phyloP scores from a whole-genome alignment of 2,329 filamentous ascomycete species.

The Cladosporium sp. region DNA sequence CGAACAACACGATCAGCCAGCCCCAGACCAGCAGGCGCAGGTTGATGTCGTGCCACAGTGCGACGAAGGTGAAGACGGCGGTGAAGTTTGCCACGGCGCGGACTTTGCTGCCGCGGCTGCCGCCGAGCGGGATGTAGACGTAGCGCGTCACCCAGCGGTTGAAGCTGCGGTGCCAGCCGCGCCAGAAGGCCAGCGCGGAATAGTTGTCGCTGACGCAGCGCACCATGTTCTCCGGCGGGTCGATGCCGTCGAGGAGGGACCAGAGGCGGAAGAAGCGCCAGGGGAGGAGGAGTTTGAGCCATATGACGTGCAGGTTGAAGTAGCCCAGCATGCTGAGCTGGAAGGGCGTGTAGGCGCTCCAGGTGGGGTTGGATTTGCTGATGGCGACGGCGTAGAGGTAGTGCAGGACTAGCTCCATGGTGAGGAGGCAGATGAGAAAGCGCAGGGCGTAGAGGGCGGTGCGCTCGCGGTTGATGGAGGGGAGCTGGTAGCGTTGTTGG shows the following conservation, averaged over 20 bases:
- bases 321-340: slow-evolving; percentile 89
- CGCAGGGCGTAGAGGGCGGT: slow-evolving; percentile 81
- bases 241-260: slow-evolving; percentile 84
- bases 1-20: slow-evolving; percentile 92
- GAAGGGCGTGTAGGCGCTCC: slow-evolving; percentile 79
- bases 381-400: slow-evolving; percentile 94
- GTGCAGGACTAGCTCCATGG: slow-evolving; percentile 90
- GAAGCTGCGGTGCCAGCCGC: slow-evolving; percentile 91
- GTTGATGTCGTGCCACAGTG: slow-evolving; percentile 96
- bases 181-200: slow-evolving; percentile 88
- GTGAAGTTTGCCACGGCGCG: slow-evolving; percentile 73
- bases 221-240: slow-evolving; percentile 97
- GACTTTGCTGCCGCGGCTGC: slow-evolving; percentile 56
- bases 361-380: slow-evolving; percentile 74
- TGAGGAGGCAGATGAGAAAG: slow-evolving; percentile 75
- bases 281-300: slow-evolving; percentile 93
- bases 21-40: slow-evolving; percentile 90
- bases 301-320: slow-evolving; percentile 96
- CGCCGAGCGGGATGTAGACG: slow-evolving; percentile 88
- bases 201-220: slow-evolving; percentile 96
- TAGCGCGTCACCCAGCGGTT: slow-evolving; percentile 95
- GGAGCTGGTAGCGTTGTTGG: slow-evolving; percentile 72
- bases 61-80: slow-evolving; percentile 91
- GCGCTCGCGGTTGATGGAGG: slow-evolving; percentile 65
- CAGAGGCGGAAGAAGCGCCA: slow-evolving; percentile 99